Evolutionary conservation across 768 basidiomycete genomes (phyloP).

Genomic region (Tylopilus felleus): DNA sequence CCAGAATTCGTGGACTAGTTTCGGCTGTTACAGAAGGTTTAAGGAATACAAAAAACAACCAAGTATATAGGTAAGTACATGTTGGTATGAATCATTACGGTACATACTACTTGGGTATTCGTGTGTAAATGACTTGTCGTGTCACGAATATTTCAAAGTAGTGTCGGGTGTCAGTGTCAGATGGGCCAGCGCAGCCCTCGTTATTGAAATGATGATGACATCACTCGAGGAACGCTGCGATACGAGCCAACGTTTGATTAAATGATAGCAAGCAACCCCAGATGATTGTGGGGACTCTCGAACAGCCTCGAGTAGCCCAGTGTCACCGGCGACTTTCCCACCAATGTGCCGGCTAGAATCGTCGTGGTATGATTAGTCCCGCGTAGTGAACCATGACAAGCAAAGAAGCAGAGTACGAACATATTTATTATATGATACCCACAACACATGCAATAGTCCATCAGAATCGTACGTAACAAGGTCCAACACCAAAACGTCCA

Average conservation of each 20-base stretch:
- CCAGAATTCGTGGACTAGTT: not conserved
- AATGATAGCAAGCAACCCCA: not conserved
- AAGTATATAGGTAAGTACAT: too few species aligned
- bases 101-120: not conserved
- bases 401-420: not conserved
- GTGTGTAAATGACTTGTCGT: not conserved
- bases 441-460: not conserved
- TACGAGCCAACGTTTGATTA: not conserved
- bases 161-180: not conserved
- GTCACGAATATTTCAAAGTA: not conserved
- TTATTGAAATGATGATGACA: slow-evolving; percentile 1
- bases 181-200: not conserved
- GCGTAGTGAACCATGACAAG: not conserved
- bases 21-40: slow-evolving; percentile 9
- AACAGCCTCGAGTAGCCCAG: not conserved
- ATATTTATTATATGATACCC: not conserved
- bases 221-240: not conserved
- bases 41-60: not conserved
- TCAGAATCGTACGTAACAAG: slow-evolving; percentile 11
- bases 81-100: not conserved
- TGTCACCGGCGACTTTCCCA: not conserved
- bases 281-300: not conserved
- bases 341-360: not conserved
- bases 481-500: not conserved
- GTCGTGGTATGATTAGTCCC: not conserved